Conservation (phyloP, 2,329 filamentous ascomycete genomes). For the Ascosphaera pollenicola region DNA sequence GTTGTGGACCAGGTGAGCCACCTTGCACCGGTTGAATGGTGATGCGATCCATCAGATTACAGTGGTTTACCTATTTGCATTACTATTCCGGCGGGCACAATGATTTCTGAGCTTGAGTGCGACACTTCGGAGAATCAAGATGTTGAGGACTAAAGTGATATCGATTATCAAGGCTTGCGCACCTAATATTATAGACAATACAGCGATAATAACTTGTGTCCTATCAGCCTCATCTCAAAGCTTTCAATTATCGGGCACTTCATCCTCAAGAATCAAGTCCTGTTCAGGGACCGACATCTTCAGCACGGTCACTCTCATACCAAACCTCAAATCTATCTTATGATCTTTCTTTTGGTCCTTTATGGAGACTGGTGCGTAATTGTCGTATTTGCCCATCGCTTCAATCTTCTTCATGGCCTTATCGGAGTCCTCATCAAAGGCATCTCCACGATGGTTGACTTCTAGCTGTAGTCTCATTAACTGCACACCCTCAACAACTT, state of each 20-base stretch:
- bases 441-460: neutral
- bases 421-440: neutral
- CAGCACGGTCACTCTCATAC: neutral
- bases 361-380: neutral
- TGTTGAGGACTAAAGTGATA: no score
- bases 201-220: no score
- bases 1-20: no score
- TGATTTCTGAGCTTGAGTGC: no score
- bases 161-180: no score
- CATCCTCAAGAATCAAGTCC: neutral
- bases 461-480: neutral
- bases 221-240: slow-evolving; percentile 7
- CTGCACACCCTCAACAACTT: neutral
- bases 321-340: neutral
- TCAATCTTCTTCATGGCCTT: neutral
- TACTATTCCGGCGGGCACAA: no score
- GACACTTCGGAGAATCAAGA: no score
- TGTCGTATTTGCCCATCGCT: neutral
- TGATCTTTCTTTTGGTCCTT: neutral
- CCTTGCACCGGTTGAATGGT: no score
- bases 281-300: neutral
- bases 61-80: no score
- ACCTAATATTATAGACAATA: no score
- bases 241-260: slow-evolving; percentile 8
- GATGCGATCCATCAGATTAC: no score